Base-by-base conservation (phyloP, 371 early-diverging fungal genomes). In the Rhizopus stolonifer region DNA sequence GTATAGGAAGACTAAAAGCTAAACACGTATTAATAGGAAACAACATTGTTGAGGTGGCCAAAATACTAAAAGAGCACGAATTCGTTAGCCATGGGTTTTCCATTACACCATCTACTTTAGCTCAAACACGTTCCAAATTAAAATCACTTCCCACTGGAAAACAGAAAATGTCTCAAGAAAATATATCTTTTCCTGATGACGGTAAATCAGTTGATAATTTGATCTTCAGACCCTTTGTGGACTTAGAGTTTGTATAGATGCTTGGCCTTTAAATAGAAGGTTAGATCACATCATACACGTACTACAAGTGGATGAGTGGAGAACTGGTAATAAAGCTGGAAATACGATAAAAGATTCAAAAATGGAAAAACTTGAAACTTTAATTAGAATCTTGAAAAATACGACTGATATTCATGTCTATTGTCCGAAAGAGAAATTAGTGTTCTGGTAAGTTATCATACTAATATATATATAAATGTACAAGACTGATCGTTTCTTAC, bases 161-260 rank as follows among this genome's bases (percentile, higher is more conserved):
- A 46, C 65, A 70, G 39, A 70, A 70, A 29, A 60, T 63, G 7
- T 52, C 60, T 0, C 64, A 72, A 25, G 73, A 77, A 15, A 70
- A 60, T 29, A 56, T 66, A n/a, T 67, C 71, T 24, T 77, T 63
- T 46, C 73, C 73, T 26, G 73, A 77, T 52, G 77, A 77, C 53
- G 77, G 77, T 72, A 65, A 44, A 17, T 36, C n/a, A 36, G 36
- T 36, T 36, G n/a, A 7, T 15, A 15, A 9, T 31, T 31, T n/a
- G 34, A 49, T 32, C 24, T 25, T 39, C 18, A 23, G 21, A 29
- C 46, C 39, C 31, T 36, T 18, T 43, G 36, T 56, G 9, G 32
- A 52, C 13, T 55, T 36, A 21, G 21, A n/a, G 46, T 18, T 2
- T 8, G 23, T 29, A 17, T 59, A 74, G 75, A 74, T 45, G 63